Evolutionary conservation across 306 rosid genomes (phyloP), one percentile per base, ranked within the genome.

Genomic region (Gastrolobium bilobum): DNA sequence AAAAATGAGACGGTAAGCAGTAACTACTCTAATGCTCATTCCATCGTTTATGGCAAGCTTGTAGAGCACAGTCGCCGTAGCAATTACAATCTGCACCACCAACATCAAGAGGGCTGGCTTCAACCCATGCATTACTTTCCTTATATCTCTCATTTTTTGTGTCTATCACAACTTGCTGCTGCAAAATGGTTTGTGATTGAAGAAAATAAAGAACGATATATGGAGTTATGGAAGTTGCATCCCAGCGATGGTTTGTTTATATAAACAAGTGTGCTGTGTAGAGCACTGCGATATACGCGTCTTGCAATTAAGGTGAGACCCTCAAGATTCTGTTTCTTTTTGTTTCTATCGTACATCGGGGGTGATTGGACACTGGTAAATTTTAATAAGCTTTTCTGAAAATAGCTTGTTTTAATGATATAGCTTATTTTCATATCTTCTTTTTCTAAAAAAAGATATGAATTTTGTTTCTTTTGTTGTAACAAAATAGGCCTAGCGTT

Each of bases 1-100:
- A 3, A 88, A 87, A 6, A 91, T 62, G 74, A 79, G 69, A 48
- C 91, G 90, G 33, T 90, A 90, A 6, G 91, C 92, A 31, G 87
- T 47, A 0, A 85, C 20, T 0, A 88, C 60, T 6, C 71, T 29
- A 0, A 77, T 35, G 34, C 78, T 87, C 85, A 88, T 82, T 38
- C 90, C 92, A 71, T 87, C 65, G 0, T 68, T 71, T 0, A 79
- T 46, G 3, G 64, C 84, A 53, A 88, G 11, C 58, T 88, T 88
- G 66, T 77, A 84, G 13, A 80, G 20, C 10, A 91, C 73, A 75
- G 82, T 85, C 11, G 78, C 52, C 0, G 75, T 61, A 0, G 87
- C 77, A 47, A 68, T 75, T 7, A 48, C 51, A 7, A 80, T 52
- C 68, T 89, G 92, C 20, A 69, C 84, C 47, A 68, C 4, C 40